phyloP scores from a whole-genome alignment of 2,329 filamentous ascomycete genomes.

The Claviceps sp. region DNA sequence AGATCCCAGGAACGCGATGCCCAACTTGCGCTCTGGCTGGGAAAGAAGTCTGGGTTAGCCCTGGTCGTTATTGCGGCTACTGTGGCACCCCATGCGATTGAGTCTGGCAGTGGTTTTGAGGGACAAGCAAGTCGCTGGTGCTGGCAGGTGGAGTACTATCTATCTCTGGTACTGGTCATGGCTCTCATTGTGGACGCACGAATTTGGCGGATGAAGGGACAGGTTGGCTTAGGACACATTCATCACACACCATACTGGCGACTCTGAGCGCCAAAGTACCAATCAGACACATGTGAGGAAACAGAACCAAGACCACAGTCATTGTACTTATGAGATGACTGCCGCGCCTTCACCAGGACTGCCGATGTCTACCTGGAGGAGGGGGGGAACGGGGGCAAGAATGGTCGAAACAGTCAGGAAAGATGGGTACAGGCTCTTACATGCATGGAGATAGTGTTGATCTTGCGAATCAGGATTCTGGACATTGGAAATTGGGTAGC shows the following conservation, averaged over 20 bases:
- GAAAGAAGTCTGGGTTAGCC: conserved; percentile 42
- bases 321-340: not conserved
- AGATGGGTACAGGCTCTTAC: not conserved
- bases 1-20: conserved; percentile 38
- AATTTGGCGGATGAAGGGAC: not conserved
- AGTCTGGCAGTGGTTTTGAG: not conserved
- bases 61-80: conserved; percentile 35
- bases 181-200: not conserved
- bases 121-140: not conserved
- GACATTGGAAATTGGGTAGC: not conserved
- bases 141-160: too few species aligned
- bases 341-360: not conserved
- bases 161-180: too few species aligned
- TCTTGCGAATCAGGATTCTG: too few species aligned
- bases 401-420: not conserved
- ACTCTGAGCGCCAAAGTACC: not conserved
- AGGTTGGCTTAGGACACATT: not conserved
- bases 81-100: conserved; percentile 32
- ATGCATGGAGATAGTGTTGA: too few species aligned
- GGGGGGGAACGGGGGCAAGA: not conserved
- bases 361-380: not conserved
- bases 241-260: not conserved
- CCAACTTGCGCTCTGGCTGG: conserved; percentile 35
- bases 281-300: not conserved
- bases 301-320: not conserved